phyloP scores from a whole-genome alignment of 2,329 filamentous ascomycete species.

The Calonectria multiphialidica region DNA sequence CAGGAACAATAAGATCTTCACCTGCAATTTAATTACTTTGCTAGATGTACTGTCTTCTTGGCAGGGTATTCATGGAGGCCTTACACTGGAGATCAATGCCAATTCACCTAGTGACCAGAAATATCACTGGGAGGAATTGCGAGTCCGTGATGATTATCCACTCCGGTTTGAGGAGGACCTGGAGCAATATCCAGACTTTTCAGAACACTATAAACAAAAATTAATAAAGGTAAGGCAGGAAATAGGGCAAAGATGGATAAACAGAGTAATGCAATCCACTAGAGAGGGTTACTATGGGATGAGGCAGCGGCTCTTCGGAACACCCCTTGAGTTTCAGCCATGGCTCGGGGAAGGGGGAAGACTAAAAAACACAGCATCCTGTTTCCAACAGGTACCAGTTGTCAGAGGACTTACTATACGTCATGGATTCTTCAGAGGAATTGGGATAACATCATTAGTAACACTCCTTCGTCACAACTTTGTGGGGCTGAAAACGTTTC shows the following conservation, averaged over 20 bases:
- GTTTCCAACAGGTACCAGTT: conserved; percentile 22
- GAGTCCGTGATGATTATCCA: conserved; percentile 22
- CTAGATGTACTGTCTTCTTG: conserved; percentile 25
- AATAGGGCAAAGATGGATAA: not conserved
- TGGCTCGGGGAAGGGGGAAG: not conserved
- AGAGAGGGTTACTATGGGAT: not conserved
- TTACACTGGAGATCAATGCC: conserved; percentile 26
- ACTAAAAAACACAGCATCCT: not conserved
- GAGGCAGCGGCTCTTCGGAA: conserved; percentile 13
- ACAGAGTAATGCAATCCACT: not conserved
- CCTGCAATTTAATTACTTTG: conserved; percentile 8
- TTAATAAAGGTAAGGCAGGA: not conserved
- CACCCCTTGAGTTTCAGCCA: conserved; percentile 22
- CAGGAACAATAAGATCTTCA: conserved; percentile 31
- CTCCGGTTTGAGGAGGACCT: conserved; percentile 23
- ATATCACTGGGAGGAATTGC: not conserved
- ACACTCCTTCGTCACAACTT: conserved; percentile 29
- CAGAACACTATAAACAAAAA: not conserved
- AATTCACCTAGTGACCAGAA: conserved; percentile 26
- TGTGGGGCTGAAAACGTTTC: conserved; percentile 15
- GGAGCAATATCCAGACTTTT: not conserved
- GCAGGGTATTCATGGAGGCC: conserved; percentile 24
- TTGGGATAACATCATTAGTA: conserved; percentile 18
- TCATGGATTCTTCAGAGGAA: conserved; percentile 7
- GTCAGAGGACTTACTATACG: conserved; percentile 27